A percentile compares a stretch with the other conserved stretches of the same genome.
phyloP scores from a whole-genome alignment of 1,284 basidiomycete genomes.

The Irpex rosettiformis region DNA sequence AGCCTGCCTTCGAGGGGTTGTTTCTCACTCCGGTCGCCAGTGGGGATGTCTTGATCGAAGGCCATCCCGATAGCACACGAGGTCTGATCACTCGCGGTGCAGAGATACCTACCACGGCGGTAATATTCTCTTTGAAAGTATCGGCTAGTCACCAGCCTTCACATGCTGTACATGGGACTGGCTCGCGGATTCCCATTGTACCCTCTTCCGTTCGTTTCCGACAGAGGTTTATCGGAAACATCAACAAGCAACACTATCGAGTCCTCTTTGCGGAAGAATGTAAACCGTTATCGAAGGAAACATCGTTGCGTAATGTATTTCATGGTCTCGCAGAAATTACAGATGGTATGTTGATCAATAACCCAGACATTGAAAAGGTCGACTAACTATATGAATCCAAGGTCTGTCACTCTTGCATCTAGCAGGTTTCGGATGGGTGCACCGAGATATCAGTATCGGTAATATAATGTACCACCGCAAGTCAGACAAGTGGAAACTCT shows the following conservation, averaged over 20 bases:
- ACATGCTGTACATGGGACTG: background rate
- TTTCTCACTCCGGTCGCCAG: background rate
- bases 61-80: background rate
- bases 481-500: no score
- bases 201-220: background rate
- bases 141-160: background rate
- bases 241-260: background rate
- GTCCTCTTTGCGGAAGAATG: background rate
- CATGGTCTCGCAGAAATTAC: no score
- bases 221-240: background rate
- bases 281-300: background rate
- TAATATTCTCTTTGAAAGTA: background rate
- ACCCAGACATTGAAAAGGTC: no score
- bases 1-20: background rate
- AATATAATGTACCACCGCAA: no score
- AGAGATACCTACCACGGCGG: background rate
- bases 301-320: background rate
- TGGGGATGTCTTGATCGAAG: background rate
- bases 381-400: no score
- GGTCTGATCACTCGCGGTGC: background rate
- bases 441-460: no score
- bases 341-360: no score
- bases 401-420: no score
- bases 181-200: background rate
- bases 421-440: no score